phyloP scores from a whole-genome alignment of 2,329 filamentous ascomycete genomes.

The Escovopsis sp. region DNA sequence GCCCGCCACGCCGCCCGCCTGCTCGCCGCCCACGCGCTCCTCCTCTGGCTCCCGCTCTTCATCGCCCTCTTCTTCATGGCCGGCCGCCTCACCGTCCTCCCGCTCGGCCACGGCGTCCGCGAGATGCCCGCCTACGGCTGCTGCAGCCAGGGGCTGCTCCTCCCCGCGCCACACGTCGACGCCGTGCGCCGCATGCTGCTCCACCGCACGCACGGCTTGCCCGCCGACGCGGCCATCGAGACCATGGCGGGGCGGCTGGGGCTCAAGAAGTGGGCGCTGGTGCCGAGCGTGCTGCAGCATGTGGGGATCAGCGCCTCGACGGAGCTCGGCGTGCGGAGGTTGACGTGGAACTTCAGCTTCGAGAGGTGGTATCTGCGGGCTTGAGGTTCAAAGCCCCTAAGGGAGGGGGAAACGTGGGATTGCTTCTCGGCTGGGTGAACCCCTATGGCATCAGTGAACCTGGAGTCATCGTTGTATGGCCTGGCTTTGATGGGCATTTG shows the following conservation, averaged over 20 bases:
- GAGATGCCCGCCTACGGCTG: conserved; percentile 21
- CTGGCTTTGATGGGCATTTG: too few species aligned
- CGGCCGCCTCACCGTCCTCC: conserved; percentile 13
- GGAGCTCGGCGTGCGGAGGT: conserved; percentile 10
- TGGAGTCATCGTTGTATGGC: too few species aligned
- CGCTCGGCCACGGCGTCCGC: conserved; percentile 11
- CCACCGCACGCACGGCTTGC: conserved; percentile 8
- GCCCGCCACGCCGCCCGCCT: background rate
- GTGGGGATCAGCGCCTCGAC: conserved; percentile 15
- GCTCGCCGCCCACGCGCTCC: conserved; percentile 1
- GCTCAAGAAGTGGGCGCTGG: conserved; percentile 17
- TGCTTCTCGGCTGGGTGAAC: too few species aligned
- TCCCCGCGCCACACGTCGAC: conserved; percentile 13
- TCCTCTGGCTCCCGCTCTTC: conserved; percentile 12
- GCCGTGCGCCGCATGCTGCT: conserved; percentile 8
- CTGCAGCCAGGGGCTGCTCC: conserved; percentile 19
- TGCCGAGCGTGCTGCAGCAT: conserved; percentile 19
- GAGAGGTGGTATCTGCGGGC: conserved; percentile 7
- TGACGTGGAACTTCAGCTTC: conserved; percentile 18
- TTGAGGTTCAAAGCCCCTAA: too few species aligned
- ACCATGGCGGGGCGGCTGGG: conserved; percentile 10
- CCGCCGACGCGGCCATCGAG: conserved; percentile 18
- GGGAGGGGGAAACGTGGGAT: background rate
- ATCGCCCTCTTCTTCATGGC: conserved; percentile 14
- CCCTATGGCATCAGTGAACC: too few species aligned